phyloP scores from a whole-genome alignment of 345 rosid genomes.

The Mangifera indica region DNA sequence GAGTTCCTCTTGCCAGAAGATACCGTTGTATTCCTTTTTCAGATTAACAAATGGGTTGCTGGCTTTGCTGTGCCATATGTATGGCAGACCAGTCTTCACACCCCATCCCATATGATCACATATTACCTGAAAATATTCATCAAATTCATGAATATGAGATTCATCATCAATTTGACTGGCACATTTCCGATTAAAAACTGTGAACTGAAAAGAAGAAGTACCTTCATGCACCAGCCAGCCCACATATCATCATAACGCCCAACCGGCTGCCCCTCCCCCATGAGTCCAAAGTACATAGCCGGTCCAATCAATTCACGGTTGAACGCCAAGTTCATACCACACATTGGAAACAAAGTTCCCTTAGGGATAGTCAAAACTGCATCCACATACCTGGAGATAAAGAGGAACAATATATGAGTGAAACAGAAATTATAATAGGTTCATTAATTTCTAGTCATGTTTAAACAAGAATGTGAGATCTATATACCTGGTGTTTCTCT shows the following conservation, averaged over 20 bases:
- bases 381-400: constrained; percentile 42
- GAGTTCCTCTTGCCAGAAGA: constrained; percentile 46
- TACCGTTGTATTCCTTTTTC: constrained; percentile 41
- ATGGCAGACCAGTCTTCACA: constrained; percentile 46
- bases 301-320: constrained; percentile 54
- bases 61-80: constrained; percentile 45
- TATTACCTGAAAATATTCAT: constrained; percentile 33
- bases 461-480: constrained; percentile 1
- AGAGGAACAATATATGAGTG: background rate
- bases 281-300: constrained; percentile 61
- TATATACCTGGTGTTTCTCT: constrained; percentile 41
- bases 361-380: constrained; percentile 48
- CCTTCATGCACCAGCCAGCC: constrained; percentile 70
- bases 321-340: constrained; percentile 55
- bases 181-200: background rate
- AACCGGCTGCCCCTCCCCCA: constrained; percentile 57
- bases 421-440: background rate
- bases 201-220: background rate
- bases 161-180: background rate
- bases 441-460: background rate
- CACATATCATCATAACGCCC: constrained; percentile 59
- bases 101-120: constrained; percentile 62
- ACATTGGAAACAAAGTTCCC: constrained; percentile 53
- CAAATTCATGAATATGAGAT: constrained; percentile 6
- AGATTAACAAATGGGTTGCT: constrained; percentile 46